phyloP scores from a whole-genome alignment of 768 basidiomycete genomes.

The Boletus subparvulus region DNA sequence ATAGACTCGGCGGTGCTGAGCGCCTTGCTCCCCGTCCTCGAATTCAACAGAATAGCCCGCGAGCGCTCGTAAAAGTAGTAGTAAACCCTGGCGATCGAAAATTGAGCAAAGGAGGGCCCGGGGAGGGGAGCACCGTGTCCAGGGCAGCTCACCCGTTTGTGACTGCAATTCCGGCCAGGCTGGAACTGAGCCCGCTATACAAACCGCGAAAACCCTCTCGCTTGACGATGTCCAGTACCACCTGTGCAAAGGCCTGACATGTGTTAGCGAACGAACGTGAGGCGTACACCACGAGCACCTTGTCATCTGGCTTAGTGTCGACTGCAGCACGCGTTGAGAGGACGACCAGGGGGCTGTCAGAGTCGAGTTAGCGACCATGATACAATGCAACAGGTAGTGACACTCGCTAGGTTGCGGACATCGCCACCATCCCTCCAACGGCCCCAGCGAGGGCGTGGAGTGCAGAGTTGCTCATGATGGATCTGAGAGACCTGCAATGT shows the following conservation, averaged over 20 bases:
- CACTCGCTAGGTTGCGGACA: conserved; percentile 84
- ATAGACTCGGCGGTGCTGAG: conserved; percentile 88
- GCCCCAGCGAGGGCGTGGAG: conserved; percentile 90
- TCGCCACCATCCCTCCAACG: conserved; percentile 84
- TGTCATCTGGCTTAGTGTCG: conserved; percentile 73
- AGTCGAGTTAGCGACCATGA: conserved; percentile 3
- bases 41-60: conserved; percentile 53
- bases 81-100: conserved; percentile 59
- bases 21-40: conserved; percentile 60
- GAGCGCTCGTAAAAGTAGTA: conserved; percentile 89
- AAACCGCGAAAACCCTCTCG: conserved; percentile 82
- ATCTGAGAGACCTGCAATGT: neutral
- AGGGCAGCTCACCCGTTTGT: conserved; percentile 75
- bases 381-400: neutral
- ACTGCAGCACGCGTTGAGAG: conserved; percentile 93
- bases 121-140: neutral
- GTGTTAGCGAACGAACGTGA: neutral
- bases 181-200: conserved; percentile 84
- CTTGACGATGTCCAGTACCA: conserved; percentile 72
- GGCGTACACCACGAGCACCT: conserved; percentile 44
- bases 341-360: conserved; percentile 79
- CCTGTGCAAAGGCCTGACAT: conserved; percentile 60
- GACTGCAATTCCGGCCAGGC: conserved; percentile 85
- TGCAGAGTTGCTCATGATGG: conserved; percentile 66
- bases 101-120: neutral